Percentiles rank a stretch among this genome's conserved stretches.
These are phyloP conservation scores for Globisporangium paroecandrum DNA, from an alignment of 352 stramenopile species.

Conservation along the genomic window DNA sequence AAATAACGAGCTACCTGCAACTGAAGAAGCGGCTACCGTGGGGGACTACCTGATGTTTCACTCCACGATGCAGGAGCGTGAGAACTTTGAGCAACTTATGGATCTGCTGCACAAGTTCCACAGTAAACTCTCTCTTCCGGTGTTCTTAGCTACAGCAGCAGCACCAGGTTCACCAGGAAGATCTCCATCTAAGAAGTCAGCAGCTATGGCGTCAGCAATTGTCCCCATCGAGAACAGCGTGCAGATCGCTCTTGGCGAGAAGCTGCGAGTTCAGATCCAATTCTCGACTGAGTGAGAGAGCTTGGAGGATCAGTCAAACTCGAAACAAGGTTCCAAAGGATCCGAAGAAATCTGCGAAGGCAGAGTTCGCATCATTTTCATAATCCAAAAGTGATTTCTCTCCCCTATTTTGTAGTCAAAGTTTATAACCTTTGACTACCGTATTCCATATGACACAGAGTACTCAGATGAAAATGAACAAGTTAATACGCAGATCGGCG, in stretches of 20 bases:
- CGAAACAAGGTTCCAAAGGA: too few relatives aligned
- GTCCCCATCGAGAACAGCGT: constrained; percentile 39
- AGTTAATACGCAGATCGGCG: too few relatives aligned
- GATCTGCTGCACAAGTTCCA: constrained; percentile 46
- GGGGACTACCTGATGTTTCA: constrained; percentile 54
- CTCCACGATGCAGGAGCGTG: constrained; percentile 33
- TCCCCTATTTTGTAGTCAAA: too few relatives aligned
- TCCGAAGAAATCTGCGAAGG: too few relatives aligned
- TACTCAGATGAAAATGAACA: too few relatives aligned
- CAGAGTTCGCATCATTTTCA: too few relatives aligned
- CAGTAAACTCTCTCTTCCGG: constrained; percentile 8
- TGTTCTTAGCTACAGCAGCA: not conserved
- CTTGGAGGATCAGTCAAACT: not conserved
- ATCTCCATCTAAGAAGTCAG: not conserved
- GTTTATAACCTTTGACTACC: too few relatives aligned
- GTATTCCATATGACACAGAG: too few relatives aligned
- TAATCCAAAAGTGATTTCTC: too few relatives aligned
- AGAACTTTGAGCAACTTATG: constrained; percentile 59
- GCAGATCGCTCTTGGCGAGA: constrained; percentile 28
- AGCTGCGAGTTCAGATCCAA: constrained; percentile 46
- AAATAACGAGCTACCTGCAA: not conserved
- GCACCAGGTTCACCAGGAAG: not conserved
- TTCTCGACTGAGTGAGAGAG: constrained; percentile 20
- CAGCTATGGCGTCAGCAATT: not conserved
- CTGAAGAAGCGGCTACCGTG: constrained; percentile 21